phyloP scores from a whole-genome alignment of 768 basidiomycete species.

The Lentinus brumalis region DNA sequence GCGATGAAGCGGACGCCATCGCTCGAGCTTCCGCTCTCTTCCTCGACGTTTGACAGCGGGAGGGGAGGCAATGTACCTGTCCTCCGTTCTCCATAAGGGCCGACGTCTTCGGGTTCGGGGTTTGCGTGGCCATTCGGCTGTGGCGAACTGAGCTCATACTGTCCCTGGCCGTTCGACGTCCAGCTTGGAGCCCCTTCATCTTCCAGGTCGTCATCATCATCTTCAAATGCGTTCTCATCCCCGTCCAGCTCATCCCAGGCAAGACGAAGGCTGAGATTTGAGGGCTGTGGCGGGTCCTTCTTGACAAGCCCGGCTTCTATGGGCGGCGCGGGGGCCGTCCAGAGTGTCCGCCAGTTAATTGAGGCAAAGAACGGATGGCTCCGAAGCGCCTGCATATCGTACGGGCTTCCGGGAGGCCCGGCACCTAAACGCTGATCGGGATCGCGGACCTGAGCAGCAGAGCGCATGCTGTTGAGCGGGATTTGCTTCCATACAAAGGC shows the following conservation, averaged over 20 bases:
- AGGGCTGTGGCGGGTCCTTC: conserved; percentile 36
- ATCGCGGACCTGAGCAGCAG: conserved; percentile 49
- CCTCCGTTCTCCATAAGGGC: conserved; percentile 46
- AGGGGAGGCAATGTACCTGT: conserved; percentile 31
- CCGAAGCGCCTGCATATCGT: conserved; percentile 51
- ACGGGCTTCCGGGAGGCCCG: conserved; percentile 39
- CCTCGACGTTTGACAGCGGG: conserved; percentile 10
- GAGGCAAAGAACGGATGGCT: conserved; percentile 61
- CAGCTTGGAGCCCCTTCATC: conserved; percentile 49
- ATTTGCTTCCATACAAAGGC: background rate
- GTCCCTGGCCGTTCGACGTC: conserved; percentile 48
- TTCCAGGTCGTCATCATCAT: conserved; percentile 25
- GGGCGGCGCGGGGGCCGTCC: conserved; percentile 61
- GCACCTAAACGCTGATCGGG: conserved; percentile 64
- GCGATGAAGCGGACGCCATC: conserved; percentile 28
- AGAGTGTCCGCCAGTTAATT: conserved; percentile 64
- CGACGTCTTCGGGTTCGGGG: conserved; percentile 36
- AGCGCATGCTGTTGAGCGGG: conserved; percentile 40
- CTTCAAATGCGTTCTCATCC: conserved; percentile 33
- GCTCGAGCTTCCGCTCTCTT: conserved; percentile 8
- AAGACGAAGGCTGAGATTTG: conserved; percentile 20
- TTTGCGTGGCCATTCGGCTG: conserved; percentile 15
- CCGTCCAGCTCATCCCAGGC: conserved; percentile 57
- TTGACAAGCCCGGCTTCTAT: conserved; percentile 61
- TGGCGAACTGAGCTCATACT: conserved; percentile 1